Evolutionary conservation across 257 asterid species (phyloP), one percentile per base, ranked within the genome.

Genomic region (Solanum gandarillasii): DNA sequence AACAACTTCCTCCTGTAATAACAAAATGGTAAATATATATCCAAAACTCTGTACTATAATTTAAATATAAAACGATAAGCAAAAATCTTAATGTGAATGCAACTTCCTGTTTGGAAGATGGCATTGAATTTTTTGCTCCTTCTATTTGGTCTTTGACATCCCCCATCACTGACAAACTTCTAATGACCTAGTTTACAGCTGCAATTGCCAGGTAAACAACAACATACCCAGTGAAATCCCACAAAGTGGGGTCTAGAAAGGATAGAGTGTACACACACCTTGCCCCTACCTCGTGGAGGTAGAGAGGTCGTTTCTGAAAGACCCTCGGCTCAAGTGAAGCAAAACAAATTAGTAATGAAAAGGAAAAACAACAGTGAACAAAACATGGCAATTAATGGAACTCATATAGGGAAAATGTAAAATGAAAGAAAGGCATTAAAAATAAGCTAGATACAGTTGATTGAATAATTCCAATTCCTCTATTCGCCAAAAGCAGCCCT

Each of bases 81-180:
- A 34, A 84, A 68, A 65, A 74, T 23, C 38, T 88, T 32, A 65
- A 86, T 88, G 43, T 32, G 88, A 89, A 86, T 84, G 87, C 91
- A 89, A 96, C 98, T 92, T 95, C 98, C 91, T 95, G 93, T 41
- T 92, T 74, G 87, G 9, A 55, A 55, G 98, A 91, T 84, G 96
- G 93, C 90, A 83, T 87, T 87, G 98, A 70, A 83, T 93, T 94
- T 83, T 90, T 93, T 35, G 95, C 93, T 89, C 71, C 87, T 34
- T 94, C 98, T 60, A 91, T 86, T 86, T 92, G 95, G 29, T 93
- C 93, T 87, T 92, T 93, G 73, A 87, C 91, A 84, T 93, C 97
- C 92, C 93, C 96, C 65, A 94, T 88, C 29, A 9, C 48, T 35
- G 18, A 9, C 46, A 34, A 32, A 35, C 46, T 35, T 20, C 48